Evolutionary conservation across 1,284 basidiomycete genomes (phyloP).

Genomic region (Fomitopsis betulina): DNA sequence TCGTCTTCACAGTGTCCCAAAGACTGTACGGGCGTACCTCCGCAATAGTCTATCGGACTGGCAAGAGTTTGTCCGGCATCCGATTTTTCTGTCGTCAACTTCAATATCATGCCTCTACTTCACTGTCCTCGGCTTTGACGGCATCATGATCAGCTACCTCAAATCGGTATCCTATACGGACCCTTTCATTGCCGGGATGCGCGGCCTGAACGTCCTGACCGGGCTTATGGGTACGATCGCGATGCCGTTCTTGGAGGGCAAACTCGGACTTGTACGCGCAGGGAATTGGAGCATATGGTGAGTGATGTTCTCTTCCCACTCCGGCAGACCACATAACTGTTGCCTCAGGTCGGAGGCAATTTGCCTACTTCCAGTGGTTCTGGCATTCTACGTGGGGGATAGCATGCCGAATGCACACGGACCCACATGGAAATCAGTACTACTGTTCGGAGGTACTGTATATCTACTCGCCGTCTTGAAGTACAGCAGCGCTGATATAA

Average conservation of each 20-base stretch:
- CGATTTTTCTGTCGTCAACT: slow-evolving; percentile 42
- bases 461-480: slow-evolving; percentile 3
- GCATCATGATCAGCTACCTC: slow-evolving; percentile 44
- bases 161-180: slow-evolving; percentile 43
- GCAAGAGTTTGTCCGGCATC: slow-evolving; percentile 39
- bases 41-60: slow-evolving; percentile 30
- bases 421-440: slow-evolving; percentile 29
- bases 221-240: slow-evolving; percentile 42
- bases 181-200: slow-evolving; percentile 50
- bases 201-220: slow-evolving; percentile 40
- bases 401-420: slow-evolving; percentile 18
- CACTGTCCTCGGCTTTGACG: slow-evolving; percentile 40
- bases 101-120: slow-evolving; percentile 48
- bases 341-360: slow-evolving; percentile 33
- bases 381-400: slow-evolving; percentile 33
- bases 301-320: neutral
- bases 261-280: slow-evolving; percentile 41
- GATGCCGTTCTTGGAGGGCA: slow-evolving; percentile 36
- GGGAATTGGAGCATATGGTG: slow-evolving; percentile 46
- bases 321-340: neutral
- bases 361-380: slow-evolving; percentile 35
- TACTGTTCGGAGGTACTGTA: slow-evolving; percentile 36
- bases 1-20: neutral
- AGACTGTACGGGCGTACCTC: neutral
- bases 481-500: neutral